phyloP scores from a whole-genome alignment of 345 rosid species.

The Linum tenue region DNA sequence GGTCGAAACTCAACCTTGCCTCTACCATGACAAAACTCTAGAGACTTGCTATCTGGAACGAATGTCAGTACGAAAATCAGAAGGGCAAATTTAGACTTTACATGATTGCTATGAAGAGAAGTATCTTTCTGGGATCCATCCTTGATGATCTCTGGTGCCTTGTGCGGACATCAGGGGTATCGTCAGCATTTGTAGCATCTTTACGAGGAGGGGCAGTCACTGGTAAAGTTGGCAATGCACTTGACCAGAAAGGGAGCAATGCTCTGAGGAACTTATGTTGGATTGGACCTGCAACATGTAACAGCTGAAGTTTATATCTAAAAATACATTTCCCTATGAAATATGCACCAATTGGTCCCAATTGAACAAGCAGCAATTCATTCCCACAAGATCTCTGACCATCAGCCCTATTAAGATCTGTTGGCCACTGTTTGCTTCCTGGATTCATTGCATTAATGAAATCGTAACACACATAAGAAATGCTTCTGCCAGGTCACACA shows the following conservation, averaged over 20 bases:
- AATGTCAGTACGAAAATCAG: neutral
- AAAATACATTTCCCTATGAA: slow-evolving; percentile 2
- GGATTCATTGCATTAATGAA: no score
- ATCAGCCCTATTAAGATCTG: neutral
- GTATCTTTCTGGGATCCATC: slow-evolving; percentile 84
- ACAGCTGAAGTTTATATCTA: slow-evolving; percentile 7
- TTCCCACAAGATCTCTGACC: neutral
- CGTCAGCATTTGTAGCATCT: slow-evolving; percentile 57
- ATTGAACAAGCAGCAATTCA: neutral
- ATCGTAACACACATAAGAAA: no score
- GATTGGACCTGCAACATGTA: slow-evolving; percentile 53
- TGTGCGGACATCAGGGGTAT: slow-evolving; percentile 49
- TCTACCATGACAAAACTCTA: no score
- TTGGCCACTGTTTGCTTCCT: no score
- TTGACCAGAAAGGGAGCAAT: slow-evolving; percentile 96
- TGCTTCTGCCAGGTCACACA: no score
- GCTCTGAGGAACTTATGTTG: slow-evolving; percentile 86
- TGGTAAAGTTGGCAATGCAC: slow-evolving; percentile 89
- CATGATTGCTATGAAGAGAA: slow-evolving; percentile 88
- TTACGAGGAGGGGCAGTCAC: slow-evolving; percentile 92
- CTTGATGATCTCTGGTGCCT: slow-evolving; percentile 65
- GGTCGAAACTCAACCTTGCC: no score
- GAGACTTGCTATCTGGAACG: neutral
- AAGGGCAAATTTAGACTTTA: slow-evolving; percentile 20
- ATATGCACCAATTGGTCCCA: neutral